Percentiles rank a stretch among this genome's conserved stretches.
phyloP scores from a whole-genome alignment of 192 early-diverging fungal species.

The Gamsiella multidivaricata region DNA sequence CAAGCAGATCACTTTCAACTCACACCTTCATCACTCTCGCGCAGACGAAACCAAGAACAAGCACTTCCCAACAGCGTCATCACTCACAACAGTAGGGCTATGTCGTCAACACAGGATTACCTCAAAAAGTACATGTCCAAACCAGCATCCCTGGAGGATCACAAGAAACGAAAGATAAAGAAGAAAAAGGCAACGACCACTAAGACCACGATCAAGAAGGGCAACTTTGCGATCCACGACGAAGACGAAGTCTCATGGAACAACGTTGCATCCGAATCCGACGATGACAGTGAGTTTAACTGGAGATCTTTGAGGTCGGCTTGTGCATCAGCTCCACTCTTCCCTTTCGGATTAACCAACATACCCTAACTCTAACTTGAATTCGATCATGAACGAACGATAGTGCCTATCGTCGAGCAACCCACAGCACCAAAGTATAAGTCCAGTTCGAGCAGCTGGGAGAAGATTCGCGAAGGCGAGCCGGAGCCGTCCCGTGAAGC shows the following conservation, averaged over 20 bases:
- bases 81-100: background rate
- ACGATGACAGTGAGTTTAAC: conserved; percentile 18
- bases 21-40: background rate
- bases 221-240: conserved; percentile 52
- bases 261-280: conserved; percentile 37
- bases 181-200: conserved; percentile 21
- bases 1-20: background rate
- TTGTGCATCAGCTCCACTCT: too few species aligned
- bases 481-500: conserved; percentile 28
- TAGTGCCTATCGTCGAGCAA: conserved; percentile 32
- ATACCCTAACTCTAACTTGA: too few species aligned
- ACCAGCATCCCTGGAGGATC: conserved; percentile 36
- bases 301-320: too few species aligned
- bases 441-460: conserved; percentile 45
- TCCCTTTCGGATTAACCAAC: too few species aligned
- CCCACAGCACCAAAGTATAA: conserved; percentile 31
- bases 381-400: too few species aligned
- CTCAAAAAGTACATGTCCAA: conserved; percentile 54
- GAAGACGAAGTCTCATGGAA: conserved; percentile 49
- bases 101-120: conserved; percentile 53
- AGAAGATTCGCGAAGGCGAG: conserved; percentile 39
- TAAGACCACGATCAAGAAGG: conserved; percentile 22
- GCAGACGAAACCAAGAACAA: background rate
- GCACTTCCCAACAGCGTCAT: background rate
- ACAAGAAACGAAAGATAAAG: conserved; percentile 35